Base-by-base conservation (phyloP, 768 basidiomycete species). In the Butyriboletus loyo region DNA sequence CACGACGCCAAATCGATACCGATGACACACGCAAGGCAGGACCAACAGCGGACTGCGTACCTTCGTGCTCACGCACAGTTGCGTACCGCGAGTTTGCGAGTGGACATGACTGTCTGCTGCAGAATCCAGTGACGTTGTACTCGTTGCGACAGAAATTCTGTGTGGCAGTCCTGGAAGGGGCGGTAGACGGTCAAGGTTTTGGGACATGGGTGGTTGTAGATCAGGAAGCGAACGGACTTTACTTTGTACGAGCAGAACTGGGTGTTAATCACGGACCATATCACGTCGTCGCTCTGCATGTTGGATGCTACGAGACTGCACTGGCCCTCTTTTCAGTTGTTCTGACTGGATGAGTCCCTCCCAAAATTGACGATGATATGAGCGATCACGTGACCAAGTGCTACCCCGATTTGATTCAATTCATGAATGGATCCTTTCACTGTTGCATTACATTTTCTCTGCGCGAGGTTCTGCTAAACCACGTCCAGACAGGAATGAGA, bases 201-300 rank as follows among this genome's bases (percentile, higher is more conserved):
- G 36, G 55, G 57, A 42, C 36, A 9, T 37, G 19, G 5, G 35
- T n/a, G 22, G 3, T 4, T 43, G n/a, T 43, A 19, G 27, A 35
- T 15, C 24, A 10, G 34, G 14, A 44, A 50, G 41, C 10, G 28
- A 22, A 77, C 91, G 68, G 62, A 95, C 96, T 96, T 98, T 79
- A 99, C 95, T 89, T 98, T 98, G 73, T 96, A 99, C 0, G 96
- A 97, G 77, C 97, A 99, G 71, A 98, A 98, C 63, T 93, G 92
- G 51, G 83, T 80, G 72, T 92, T 92, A 67, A 95, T 93, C 28
- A 94, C 90, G 19, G 86, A 90, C 96, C 96, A 99, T 58, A 99
- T 98, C 58, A 98, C 89, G 73, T 98, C 96, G 89, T 99, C 96
- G 73, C 86, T 88, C 70, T 92, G 89, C 88, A 92, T 92, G 52